phyloP scores from a whole-genome alignment of 2,329 filamentous ascomycete genomes.

The Penicillium sp. region DNA sequence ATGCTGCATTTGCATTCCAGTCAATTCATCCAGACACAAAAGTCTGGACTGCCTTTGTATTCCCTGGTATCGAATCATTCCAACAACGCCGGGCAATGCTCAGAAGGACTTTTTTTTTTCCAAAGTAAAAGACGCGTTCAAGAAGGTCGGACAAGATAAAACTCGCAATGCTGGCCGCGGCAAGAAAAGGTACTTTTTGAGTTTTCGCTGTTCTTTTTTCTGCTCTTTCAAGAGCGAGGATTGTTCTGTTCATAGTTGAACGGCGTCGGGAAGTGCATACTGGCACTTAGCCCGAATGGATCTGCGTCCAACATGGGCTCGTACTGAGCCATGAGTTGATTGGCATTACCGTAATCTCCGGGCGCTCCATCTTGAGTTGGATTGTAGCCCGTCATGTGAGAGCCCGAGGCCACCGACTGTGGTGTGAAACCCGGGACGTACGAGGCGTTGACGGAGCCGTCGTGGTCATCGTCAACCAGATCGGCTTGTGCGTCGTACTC shows the following conservation, averaged over 20 bases:
- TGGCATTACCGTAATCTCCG: constrained; percentile 53
- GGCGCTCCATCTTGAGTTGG: constrained; percentile 46
- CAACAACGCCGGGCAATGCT: constrained; percentile 45
- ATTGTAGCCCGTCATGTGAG: constrained; percentile 52
- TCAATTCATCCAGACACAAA: constrained; percentile 14
- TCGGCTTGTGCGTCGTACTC: constrained; percentile 93
- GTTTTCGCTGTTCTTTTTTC: constrained; percentile 8
- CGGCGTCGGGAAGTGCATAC: constrained; percentile 91
- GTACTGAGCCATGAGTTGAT: constrained; percentile 69
- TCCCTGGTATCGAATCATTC: constrained; percentile 41
- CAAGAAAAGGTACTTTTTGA: constrained; percentile 9
- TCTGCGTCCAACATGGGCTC: constrained; percentile 91
- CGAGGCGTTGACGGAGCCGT: constrained; percentile 71
- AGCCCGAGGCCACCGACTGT: constrained; percentile 51
- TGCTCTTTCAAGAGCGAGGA: constrained; percentile 32
- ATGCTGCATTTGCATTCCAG: constrained; percentile 2
- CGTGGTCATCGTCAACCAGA: constrained; percentile 82
- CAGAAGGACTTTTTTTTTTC: constrained; percentile 37
- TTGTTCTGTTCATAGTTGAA: constrained; percentile 61
- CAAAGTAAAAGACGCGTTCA: constrained; percentile 20
- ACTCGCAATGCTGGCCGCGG: background rate
- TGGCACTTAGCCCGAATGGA: constrained; percentile 89
- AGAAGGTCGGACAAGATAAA: background rate
- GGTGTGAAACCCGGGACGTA: constrained; percentile 63
- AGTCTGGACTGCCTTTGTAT: constrained; percentile 25